Evolutionary conservation across 2,329 filamentous ascomycete species (phyloP), one percentile per base, ranked within the genome.

Genomic region (Nemania serpens): DNA sequence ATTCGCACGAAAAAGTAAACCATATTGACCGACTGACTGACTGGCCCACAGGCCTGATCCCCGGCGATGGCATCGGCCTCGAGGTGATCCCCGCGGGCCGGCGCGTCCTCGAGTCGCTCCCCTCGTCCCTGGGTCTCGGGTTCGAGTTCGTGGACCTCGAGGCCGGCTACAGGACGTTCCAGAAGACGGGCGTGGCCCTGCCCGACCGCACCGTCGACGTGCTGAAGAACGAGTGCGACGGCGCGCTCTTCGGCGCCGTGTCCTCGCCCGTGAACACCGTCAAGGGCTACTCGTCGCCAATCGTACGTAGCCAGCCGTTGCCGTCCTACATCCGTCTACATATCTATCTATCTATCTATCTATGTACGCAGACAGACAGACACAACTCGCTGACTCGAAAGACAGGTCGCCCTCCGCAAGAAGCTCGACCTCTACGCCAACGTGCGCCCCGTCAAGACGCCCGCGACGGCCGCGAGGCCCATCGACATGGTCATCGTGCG

Each of bases 401-500:
- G 46, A 42, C 17, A 67, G 65, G 66, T 99, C 65, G 95, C 93
- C 49, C 89, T 99, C 68, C 92, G 95, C 81, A 99, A 98, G 84
- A 88, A 88, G 73, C 88, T 99, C 69, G 89, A 95, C 76, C 88
- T 99, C 59, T 99, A 97, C 79, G 95, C 95, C 80, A 99, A 99
- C 76, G 93, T 99, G 52, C 91, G 95, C 39, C 94, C 94, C 55
- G 95, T 98, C 76, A 97, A 97, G 82, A 90, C 90, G 47, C 86
- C 91, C 65, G 73, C 81, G 64, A 89, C 86, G 36, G 84, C 86
- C 56, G 69, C 78, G 47, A 84, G 82, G 71, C 89, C 90, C 65
- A 93, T 97, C 73, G 95, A 99, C 79, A 89, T 99, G 76, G 95
- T 99, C 73, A 99, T 98, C 72, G 95, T 98, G 57, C 91, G 95